Evolutionary conservation across 2,329 filamentous ascomycete species (phyloP).

Genomic region (Ascochyta pisi): DNA sequence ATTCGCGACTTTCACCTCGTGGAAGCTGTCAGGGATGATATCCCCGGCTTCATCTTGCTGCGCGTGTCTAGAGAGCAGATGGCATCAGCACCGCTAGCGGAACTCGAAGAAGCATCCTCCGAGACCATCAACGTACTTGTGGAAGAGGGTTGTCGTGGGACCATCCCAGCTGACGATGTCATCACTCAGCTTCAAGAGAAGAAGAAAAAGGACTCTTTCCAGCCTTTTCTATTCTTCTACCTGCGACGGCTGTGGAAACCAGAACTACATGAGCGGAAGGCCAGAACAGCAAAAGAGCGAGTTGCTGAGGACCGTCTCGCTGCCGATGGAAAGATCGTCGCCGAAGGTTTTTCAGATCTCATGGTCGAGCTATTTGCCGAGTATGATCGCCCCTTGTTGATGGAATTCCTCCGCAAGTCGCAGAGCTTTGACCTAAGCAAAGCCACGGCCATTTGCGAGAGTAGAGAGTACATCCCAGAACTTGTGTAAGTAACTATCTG

Average conservation of each 20-base stretch:
- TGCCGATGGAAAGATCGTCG: slow-evolving; percentile 69
- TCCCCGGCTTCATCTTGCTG: slow-evolving; percentile 85
- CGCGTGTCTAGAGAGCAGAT: slow-evolving; percentile 78
- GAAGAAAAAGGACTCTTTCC: slow-evolving; percentile 60
- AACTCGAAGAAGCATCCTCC: slow-evolving; percentile 79
- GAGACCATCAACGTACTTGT: slow-evolving; percentile 89
- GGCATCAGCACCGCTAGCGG: slow-evolving; percentile 67
- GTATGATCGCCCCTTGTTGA: slow-evolving; percentile 79
- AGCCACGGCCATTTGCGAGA: slow-evolving; percentile 80
- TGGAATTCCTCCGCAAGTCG: slow-evolving; percentile 85
- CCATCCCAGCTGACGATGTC: slow-evolving; percentile 79
- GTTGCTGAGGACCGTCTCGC: slow-evolving; percentile 53
- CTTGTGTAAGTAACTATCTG: slow-evolving; percentile 65
- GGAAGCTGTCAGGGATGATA: slow-evolving; percentile 86
- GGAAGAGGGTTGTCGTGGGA: slow-evolving; percentile 87
- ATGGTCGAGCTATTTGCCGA: slow-evolving; percentile 85
- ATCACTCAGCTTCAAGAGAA: slow-evolving; percentile 74
- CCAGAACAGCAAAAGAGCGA: slow-evolving; percentile 49
- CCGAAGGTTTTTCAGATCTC: slow-evolving; percentile 87
- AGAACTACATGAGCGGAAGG: slow-evolving; percentile 61
- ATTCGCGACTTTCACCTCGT: slow-evolving; percentile 90
- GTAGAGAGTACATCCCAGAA: slow-evolving; percentile 81
- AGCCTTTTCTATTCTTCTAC: slow-evolving; percentile 90
- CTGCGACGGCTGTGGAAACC: slow-evolving; percentile 85
- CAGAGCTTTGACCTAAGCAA: slow-evolving; percentile 87